A percentile compares a stretch with the other conserved stretches of the same genome.
phyloP scores from a whole-genome alignment of 208 protist species.

The Angomonas deanei region DNA sequence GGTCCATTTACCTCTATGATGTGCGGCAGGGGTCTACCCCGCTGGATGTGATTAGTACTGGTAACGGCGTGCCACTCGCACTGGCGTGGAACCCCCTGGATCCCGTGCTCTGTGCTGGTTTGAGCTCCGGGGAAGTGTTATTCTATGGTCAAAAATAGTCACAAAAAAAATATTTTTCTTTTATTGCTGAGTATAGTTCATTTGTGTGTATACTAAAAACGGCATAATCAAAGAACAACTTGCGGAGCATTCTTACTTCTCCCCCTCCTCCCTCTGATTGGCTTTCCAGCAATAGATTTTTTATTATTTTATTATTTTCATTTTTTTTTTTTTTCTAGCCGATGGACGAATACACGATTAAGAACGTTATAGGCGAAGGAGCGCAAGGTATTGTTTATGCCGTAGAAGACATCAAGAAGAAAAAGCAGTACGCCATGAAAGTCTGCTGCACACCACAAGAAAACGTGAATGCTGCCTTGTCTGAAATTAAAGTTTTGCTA shows the following conservation, averaged over 20 bases:
- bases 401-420: constrained; percentile 44
- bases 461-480: constrained; percentile 69
- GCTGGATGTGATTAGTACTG: constrained; percentile 29
- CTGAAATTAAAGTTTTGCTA: constrained; percentile 84
- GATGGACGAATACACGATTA: constrained; percentile 81
- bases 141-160: constrained; percentile 37
- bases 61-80: constrained; percentile 28
- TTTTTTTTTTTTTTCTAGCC: constrained; percentile 4
- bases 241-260: constrained; percentile 3
- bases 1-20: constrained; percentile 65
- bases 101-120: constrained; percentile 26
- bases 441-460: constrained; percentile 55
- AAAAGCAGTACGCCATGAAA: constrained; percentile 76
- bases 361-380: constrained; percentile 64
- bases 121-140: constrained; percentile 5
- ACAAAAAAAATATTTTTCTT: constrained; percentile 13
- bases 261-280: not conserved
- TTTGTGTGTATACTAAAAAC: too few species aligned
- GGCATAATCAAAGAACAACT: too few species aligned
- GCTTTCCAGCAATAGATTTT: not conserved
- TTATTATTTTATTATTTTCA: constrained; percentile 12
- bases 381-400: constrained; percentile 77
- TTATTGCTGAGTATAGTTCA: too few species aligned
- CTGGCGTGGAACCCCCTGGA: constrained; percentile 68
- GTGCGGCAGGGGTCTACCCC: constrained; percentile 25